Conservation (phyloP, 108 stramenopile genomes). For the Pseudonitzschia multiseries region DNA sequence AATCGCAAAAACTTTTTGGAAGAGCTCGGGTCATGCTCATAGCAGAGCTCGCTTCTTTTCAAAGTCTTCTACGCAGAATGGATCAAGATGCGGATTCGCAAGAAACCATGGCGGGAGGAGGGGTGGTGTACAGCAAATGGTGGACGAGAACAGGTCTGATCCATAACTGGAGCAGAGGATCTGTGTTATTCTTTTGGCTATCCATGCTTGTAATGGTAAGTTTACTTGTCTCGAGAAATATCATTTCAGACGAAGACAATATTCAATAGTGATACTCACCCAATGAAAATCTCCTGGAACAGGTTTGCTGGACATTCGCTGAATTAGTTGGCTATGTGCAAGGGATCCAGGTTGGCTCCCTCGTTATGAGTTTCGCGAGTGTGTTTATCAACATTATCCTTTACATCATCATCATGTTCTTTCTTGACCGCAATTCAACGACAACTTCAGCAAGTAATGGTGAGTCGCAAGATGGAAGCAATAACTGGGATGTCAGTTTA, state of each 20-base stretch:
- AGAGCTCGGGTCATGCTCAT: constrained; percentile 56
- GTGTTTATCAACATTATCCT: constrained; percentile 45
- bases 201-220: constrained; percentile 35
- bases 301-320: constrained; percentile 45
- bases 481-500: constrained; percentile 12
- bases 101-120: not conserved
- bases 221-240: not conserved
- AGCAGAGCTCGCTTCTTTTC: constrained; percentile 63
- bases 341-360: constrained; percentile 32
- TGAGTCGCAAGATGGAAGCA: not conserved
- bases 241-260: not conserved
- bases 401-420: constrained; percentile 43
- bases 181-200: constrained; percentile 45
- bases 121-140: constrained; percentile 30
- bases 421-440: constrained; percentile 25
- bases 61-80: constrained; percentile 40
- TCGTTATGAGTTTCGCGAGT: constrained; percentile 40
- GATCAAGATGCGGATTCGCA: constrained; percentile 2
- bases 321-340: constrained; percentile 38
- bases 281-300: not conserved
- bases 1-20: constrained; percentile 52
- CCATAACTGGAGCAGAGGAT: constrained; percentile 45
- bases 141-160: constrained; percentile 16
- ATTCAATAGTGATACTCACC: not conserved
- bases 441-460: constrained; percentile 3